Conservation (phyloP, 371 early-diverging fungal species). For the Syncephalastrum sp. region DNA sequence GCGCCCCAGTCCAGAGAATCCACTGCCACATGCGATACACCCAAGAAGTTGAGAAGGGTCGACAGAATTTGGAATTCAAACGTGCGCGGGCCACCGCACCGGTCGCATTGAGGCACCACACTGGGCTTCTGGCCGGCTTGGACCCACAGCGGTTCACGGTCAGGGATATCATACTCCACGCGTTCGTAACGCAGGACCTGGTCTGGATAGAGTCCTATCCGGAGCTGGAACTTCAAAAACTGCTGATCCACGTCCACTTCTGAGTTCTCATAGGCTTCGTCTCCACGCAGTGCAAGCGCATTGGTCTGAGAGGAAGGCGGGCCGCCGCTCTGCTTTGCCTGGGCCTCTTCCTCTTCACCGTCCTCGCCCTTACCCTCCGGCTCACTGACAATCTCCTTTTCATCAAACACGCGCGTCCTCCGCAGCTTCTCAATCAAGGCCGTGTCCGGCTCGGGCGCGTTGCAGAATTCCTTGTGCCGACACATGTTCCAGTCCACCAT, state of each 20-base stretch:
- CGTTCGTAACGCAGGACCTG: constrained; percentile 89
- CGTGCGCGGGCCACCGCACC: constrained; percentile 72
- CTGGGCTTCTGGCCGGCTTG: constrained; percentile 67
- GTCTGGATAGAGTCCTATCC: constrained; percentile 74
- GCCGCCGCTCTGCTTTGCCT: too few relatives aligned
- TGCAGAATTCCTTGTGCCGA: constrained; percentile 72
- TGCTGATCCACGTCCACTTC: constrained; percentile 86
- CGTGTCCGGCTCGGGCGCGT: constrained; percentile 19
- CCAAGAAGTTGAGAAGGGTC: constrained; percentile 78
- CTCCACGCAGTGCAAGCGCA: constrained; percentile 56
- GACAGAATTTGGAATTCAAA: constrained; percentile 90
- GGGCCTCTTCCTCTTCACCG: constrained; percentile 50
- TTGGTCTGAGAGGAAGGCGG: constrained; percentile 1
- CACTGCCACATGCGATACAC: constrained; percentile 69
- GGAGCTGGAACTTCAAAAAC: constrained; percentile 89
- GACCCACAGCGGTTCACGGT: constrained; percentile 78
- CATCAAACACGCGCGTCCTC: constrained; percentile 53
- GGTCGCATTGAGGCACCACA: constrained; percentile 71
- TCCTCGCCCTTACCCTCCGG: constrained; percentile 56
- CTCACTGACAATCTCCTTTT: constrained; percentile 77
- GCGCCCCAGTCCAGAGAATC: constrained; percentile 94
- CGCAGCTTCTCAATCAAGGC: constrained; percentile 21
- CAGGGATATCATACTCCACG: constrained; percentile 62
- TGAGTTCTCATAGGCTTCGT: constrained; percentile 76
- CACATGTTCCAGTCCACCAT: constrained; percentile 79